Evolutionary conservation across 371 early-diverging fungal genomes (phyloP).

Genomic region (Mortierella sp.): DNA sequence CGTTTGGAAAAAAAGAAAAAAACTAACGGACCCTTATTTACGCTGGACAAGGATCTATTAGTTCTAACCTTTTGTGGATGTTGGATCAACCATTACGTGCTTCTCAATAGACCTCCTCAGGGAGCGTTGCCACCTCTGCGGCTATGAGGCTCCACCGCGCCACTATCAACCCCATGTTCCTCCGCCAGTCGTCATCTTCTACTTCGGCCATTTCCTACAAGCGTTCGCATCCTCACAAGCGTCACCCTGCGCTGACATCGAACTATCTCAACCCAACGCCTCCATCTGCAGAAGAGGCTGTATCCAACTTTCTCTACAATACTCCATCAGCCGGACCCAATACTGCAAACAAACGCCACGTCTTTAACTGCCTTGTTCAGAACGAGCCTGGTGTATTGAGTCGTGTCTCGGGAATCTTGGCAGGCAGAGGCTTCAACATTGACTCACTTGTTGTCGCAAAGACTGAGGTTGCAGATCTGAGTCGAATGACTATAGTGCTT

Average conservation of each 20-base stretch:
- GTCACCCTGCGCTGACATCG: constrained; percentile 63
- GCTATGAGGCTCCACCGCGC: constrained; percentile 20
- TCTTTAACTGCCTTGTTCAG: constrained; percentile 93
- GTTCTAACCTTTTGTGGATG: constrained; percentile 19
- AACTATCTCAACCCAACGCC: constrained; percentile 49
- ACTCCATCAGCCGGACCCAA: constrained; percentile 76
- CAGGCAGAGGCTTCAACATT: constrained; percentile 97
- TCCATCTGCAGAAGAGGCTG: constrained; percentile 85
- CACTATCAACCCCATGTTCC: constrained; percentile 16
- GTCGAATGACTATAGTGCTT: constrained; percentile 95
- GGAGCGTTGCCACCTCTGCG: constrained; percentile 6
- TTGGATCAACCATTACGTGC: not conserved
- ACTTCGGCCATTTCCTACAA: constrained; percentile 72
- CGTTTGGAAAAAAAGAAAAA: not conserved
- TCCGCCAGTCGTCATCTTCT: constrained; percentile 60
- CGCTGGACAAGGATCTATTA: not conserved
- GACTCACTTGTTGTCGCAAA: constrained; percentile 95
- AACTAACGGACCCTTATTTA: not conserved
- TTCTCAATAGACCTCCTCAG: constrained; percentile 2
- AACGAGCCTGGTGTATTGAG: constrained; percentile 97
- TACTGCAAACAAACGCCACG: constrained; percentile 74
- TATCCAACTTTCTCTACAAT: constrained; percentile 91
- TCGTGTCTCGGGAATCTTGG: constrained; percentile 92
- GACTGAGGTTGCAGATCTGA: constrained; percentile 94
- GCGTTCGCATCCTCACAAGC: constrained; percentile 66